Evolutionary conservation across 2,329 filamentous ascomycete species (phyloP), one percentile per base, ranked within the genome.

Genomic region (Clonostachys solani): DNA sequence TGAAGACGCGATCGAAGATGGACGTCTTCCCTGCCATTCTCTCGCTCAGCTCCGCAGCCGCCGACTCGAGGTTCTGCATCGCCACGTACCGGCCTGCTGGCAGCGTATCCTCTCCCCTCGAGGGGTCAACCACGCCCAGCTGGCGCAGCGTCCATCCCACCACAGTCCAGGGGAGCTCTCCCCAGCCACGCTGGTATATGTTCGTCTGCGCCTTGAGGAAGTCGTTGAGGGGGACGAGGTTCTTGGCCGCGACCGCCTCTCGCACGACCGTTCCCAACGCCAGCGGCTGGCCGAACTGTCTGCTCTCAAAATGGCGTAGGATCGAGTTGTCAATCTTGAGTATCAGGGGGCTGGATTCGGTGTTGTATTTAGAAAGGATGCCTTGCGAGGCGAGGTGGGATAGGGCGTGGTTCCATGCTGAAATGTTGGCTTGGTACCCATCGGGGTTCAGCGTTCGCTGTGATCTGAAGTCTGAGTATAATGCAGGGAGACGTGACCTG

Each of bases 381-480:
- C 89, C 90, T 16, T 77, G 78, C 51, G 81, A 74, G 1, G 84
- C 76, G 2, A 90, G 86, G 45, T 80, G 74, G n/a, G 81, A 77
- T 40, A 96, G 75, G 3, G 84, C 90, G 37, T 80, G 78, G 49
- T 85, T 82, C 91, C 91, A 96, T 45, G 89, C 88, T 7, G 78
- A 70, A 40, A 89, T 74, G 63, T 96, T 96, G 40, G 90, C 89
- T 17, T 75, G 71, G 70, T 90, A 96, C 58, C 89, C 90, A 63
- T 95, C 89, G 2, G 90, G 89, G 60, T 96, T 95, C 18, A 87
- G 81, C 37, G 78, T 81, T 57, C 78, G 78, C 55, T 92, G 89
- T 6, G 81, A 68, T 36, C 82, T 75, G 61, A 96, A 95, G 64
- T 96, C 91, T 43, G 90, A 92, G 69, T 95, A 96, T 42, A 96